Evolutionary conservation across 257 asterid species (phyloP), one percentile per base, ranked within the genome.

Genomic region (Lithospermum erythrorhizon): DNA sequence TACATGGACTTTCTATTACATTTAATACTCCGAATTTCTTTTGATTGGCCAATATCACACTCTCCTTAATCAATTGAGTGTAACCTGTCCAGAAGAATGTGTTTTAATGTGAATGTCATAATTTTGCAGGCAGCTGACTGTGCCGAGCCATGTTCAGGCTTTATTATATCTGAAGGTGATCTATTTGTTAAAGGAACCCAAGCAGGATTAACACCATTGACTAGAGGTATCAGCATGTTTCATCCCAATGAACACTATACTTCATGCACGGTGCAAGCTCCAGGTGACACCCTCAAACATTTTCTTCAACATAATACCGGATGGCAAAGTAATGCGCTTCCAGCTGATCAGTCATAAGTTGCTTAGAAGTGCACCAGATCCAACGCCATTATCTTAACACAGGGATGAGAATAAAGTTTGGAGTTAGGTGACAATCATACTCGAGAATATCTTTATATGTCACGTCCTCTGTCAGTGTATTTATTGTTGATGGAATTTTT

Each of bases 161-260:
- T 69, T 45, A 83, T 90, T 1, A 90, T 57, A 72, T 91, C 96
- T 0, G 88, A 83, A 68, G 87, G 95, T 5, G 98, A 91, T 74
- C 30, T 78, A 22, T 87, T 91, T 47, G 70, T 82, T 3, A 10
- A 65, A 8, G 84, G 71, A 64, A 87, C 96, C 37, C 66, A 83
- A 55, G 8, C 85, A 0, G 98, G 94, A 21, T 58, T 83, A 21
- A 22, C 2, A 65, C 65, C 84, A 22, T 75, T 66, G 29, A 54
- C 68, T 54, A 48, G 66, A 0, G 81, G 71, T 71, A 45, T 61
- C 2, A 57, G 49, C 45, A 69, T 76, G 41, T 87, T 87, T 63
- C 75, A 78, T 73, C 95, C 96, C 0, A 63, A 70, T 4, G 85
- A 83, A 23, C 65, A 64, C 79, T 87, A 87, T 53, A 60, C 65